Evolutionary conservation across 805 yeast genomes (phyloP).

Genomic region (Wickerhamomyces silvicola): DNA sequence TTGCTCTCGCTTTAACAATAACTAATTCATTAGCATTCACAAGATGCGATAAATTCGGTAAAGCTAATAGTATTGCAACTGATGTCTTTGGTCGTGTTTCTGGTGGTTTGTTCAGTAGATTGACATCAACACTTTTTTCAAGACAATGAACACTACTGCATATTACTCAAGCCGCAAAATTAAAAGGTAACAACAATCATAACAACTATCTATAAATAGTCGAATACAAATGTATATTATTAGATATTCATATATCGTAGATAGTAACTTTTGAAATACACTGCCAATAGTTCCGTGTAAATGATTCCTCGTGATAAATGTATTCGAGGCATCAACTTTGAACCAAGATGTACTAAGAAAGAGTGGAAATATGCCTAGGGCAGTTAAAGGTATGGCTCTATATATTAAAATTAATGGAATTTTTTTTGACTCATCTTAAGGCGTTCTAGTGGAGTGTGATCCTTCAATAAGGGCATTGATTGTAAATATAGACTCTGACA

Average conservation of each 20-base stretch:
- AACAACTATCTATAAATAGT: too few relatives aligned
- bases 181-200: too few relatives aligned
- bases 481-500: slow-evolving; percentile 68
- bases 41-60: slow-evolving; percentile 86
- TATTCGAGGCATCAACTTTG: too few relatives aligned
- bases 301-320: too few relatives aligned
- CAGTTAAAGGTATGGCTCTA: slow-evolving; percentile 39
- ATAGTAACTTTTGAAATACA: too few relatives aligned
- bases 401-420: slow-evolving; percentile 25
- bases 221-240: too few relatives aligned
- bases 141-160: too few relatives aligned
- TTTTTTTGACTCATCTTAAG: slow-evolving; percentile 11
- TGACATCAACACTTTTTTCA: slow-evolving; percentile 24
- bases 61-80: slow-evolving; percentile 63
- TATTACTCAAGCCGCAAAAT: too few relatives aligned
- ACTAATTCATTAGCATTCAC: slow-evolving; percentile 90
- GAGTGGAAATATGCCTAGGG: slow-evolving; percentile 37
- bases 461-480: slow-evolving; percentile 90
- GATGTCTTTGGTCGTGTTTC: slow-evolving; percentile 50
- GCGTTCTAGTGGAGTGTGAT: slow-evolving; percentile 58
- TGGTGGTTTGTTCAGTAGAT: slow-evolving; percentile 37
- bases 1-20: slow-evolving; percentile 65
- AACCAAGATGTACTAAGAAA: neutral
- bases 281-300: too few relatives aligned
- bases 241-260: too few relatives aligned